These are phyloP conservation scores for Ramularia collo-cygni DNA, from an alignment of 2,329 filamentous ascomycete species.

Conservation along the genomic window DNA sequence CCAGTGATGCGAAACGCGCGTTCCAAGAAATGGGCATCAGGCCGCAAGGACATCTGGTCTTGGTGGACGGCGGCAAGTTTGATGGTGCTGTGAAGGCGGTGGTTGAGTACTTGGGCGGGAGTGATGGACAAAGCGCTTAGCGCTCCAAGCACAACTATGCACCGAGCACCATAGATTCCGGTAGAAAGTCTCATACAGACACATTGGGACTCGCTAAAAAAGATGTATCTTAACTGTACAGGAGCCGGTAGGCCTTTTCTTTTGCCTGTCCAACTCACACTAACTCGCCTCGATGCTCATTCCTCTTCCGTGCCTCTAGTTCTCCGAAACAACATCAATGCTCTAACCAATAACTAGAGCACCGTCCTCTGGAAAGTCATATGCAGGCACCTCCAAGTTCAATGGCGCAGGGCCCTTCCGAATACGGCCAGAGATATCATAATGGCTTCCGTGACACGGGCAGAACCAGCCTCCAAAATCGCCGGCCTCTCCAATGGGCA, in stretches of 20 bases:
- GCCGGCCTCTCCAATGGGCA: conserved; percentile 96
- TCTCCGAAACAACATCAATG: neutral
- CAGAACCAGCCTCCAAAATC: conserved; percentile 99
- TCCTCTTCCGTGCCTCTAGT: neutral
- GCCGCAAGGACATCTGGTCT: conserved; percentile 73
- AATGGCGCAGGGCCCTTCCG: conserved; percentile 94
- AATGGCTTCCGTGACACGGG: conserved; percentile 99
- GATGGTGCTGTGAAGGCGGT: conserved; percentile 68
- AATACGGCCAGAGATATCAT: conserved; percentile 98
- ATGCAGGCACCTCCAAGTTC: conserved; percentile 89
- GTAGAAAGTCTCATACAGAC: conserved; percentile 2
- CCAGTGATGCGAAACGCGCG: conserved; percentile 83
- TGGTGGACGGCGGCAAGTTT: conserved; percentile 77
- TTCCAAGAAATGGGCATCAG: conserved; percentile 91
- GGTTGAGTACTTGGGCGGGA: conserved; percentile 57
- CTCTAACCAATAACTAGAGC: conserved; percentile 87
- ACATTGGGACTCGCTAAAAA: conserved; percentile 2
- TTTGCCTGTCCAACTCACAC: neutral
- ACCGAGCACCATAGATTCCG: too few relatives aligned
- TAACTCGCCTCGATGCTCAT: neutral
- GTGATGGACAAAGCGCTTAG: neutral
- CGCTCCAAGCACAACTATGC: too few relatives aligned
- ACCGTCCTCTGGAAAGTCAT: conserved; percentile 87
- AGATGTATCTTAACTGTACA: conserved; percentile 4
- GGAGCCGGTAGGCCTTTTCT: too few relatives aligned